These are phyloP conservation scores for Trichophyton simii DNA, from an alignment of 2,329 filamentous ascomycete genomes.

Conservation along the genomic window DNA sequence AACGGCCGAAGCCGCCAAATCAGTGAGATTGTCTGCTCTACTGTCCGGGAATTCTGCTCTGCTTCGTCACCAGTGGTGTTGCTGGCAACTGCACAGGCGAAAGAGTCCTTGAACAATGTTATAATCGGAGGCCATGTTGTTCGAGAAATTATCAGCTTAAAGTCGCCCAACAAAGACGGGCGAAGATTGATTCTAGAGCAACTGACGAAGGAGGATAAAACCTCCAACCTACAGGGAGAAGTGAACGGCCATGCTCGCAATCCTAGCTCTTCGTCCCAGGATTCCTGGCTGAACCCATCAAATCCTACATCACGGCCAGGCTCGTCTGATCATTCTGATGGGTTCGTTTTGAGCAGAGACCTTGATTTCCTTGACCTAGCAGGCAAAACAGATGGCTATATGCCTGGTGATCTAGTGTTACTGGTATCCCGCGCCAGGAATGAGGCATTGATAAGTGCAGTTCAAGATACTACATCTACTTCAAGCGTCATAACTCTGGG, in stretches of 20 bases:
- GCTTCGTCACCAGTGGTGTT: constrained; percentile 70
- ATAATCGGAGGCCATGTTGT: constrained; percentile 86
- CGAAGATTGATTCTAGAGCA: constrained; percentile 72
- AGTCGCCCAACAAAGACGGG: constrained; percentile 85
- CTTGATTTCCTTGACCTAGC: constrained; percentile 89
- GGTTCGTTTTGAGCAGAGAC: constrained; percentile 60
- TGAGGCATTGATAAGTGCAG: constrained; percentile 78
- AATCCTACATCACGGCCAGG: constrained; percentile 42
- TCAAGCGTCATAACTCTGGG: constrained; percentile 51
- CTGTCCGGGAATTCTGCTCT: constrained; percentile 73
- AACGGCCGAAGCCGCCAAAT: constrained; percentile 87
- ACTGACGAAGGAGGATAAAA: constrained; percentile 45
- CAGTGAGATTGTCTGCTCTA: constrained; percentile 73
- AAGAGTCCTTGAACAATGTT: constrained; percentile 82
- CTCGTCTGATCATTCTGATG: constrained; percentile 37
- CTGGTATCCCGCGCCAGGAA: constrained; percentile 79
- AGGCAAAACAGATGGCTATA: constrained; percentile 90
- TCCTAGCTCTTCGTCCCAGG: constrained; percentile 33
- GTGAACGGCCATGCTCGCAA: constrained; percentile 26
- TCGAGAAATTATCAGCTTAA: constrained; percentile 76
- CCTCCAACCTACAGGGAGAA: constrained; percentile 21
- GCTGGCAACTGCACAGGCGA: constrained; percentile 80
- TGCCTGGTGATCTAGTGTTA: constrained; percentile 84
- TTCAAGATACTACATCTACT: constrained; percentile 42
- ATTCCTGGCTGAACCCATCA: constrained; percentile 65